Evolutionary conservation across 352 stramenopile genomes (phyloP), one percentile per base, ranked within the genome.

Genomic region (Phytophthora boehmeriae): DNA sequence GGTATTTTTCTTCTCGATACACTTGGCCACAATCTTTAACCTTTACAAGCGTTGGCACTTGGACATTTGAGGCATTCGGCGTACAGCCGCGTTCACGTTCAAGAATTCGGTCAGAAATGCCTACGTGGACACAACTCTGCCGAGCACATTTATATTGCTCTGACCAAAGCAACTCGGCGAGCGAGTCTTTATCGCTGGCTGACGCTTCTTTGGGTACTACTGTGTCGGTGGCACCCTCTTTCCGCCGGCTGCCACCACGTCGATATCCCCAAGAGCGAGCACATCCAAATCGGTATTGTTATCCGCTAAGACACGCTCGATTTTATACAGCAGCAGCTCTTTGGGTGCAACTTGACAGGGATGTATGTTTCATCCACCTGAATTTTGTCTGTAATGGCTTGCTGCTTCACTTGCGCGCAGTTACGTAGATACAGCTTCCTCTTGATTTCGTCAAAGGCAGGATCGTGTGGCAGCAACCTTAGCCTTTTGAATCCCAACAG

Each of bases 401-500:
- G 77, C 49, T 90, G 76, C 43, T 91, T 86, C 11, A 95, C 86
- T 57, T 93, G 83, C 16, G 86, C 87, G 30, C 84, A 93, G 54
- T 91, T 93, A 28, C 86, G 81, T 27, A 96, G 76, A 68, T 95
- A 96, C 8, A 96, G 68, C 46, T 95, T 93, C 17, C 84, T 67
- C 62, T 96, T 96, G 61, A 96, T 95, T 46, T 88, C 83, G 36
- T 96, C 86, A 63, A 96, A 96, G 2, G 86, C 88, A 5, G 76
- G 75, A 51, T 95, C 78, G 25, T 92, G 68, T 8, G 83, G 67
- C 51, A 80, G 43, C 17, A 96, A 58, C 0, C 84, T 73, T 27
- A 96, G 59, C 1, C 86, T 64, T 54, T 91, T 90, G 45, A 96
- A 96, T 20, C 88, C 88, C 0, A 96, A 64, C 28, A 95, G 53